phyloP scores from a whole-genome alignment of 75 land plant species.

The Gnetum montanum region DNA sequence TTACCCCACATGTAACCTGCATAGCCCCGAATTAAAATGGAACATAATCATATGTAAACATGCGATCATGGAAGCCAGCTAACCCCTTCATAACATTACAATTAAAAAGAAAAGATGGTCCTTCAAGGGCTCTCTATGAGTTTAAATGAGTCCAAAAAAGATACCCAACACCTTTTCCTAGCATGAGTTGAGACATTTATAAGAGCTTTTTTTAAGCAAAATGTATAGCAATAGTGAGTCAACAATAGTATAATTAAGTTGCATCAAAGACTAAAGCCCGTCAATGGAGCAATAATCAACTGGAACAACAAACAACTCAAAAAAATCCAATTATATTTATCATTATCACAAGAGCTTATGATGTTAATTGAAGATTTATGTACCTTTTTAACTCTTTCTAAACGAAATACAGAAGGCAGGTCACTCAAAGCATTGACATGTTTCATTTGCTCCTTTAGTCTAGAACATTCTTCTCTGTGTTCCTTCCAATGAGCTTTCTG shows the following conservation, averaged over 20 bases:
- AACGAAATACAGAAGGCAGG: conserved; percentile 65
- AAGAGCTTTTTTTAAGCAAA: background rate
- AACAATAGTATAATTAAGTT: background rate
- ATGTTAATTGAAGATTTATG: too few species aligned
- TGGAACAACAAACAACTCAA: background rate
- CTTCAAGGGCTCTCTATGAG: too few species aligned
- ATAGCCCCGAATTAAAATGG: too few species aligned
- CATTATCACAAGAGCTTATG: background rate
- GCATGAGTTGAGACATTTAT: too few species aligned
- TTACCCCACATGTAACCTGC: too few species aligned
- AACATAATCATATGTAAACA: too few species aligned
- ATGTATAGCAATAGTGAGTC: background rate
- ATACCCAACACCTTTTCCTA: too few species aligned
- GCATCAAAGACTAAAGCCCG: background rate
- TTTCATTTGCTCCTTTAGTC: conserved; percentile 62
- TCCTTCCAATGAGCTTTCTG: conserved; percentile 67
- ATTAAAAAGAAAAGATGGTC: too few species aligned
- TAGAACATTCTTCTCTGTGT: conserved; percentile 65
- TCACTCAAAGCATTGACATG: conserved; percentile 38
- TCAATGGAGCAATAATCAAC: background rate
- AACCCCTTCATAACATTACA: too few species aligned
- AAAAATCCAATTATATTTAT: conserved; percentile 1
- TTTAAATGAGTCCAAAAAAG: too few species aligned
- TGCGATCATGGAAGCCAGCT: too few species aligned
- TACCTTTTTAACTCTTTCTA: too few species aligned